Evolutionary conservation across 768 basidiomycete species (phyloP).

Genomic region (Porpolomopsis calyptriformis): DNA sequence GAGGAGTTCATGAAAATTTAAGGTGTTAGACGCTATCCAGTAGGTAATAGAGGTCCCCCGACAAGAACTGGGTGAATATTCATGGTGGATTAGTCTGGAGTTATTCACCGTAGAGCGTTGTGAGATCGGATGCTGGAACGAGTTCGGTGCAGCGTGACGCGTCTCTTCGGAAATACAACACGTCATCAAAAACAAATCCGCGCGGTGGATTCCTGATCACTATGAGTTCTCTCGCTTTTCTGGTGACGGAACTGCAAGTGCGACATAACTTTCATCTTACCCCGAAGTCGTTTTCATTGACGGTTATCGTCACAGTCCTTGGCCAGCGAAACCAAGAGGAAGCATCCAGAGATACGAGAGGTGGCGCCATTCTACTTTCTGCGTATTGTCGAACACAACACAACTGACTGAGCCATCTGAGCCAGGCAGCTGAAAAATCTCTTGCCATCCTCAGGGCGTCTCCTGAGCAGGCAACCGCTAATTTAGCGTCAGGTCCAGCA

Average conservation of each 20-base stretch:
- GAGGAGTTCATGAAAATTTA: too few species aligned
- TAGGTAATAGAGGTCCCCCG: too few species aligned
- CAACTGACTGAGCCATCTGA: conserved; percentile 14
- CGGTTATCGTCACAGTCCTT: conserved; percentile 45
- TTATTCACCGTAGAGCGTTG: too few species aligned
- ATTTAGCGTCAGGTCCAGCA: conserved; percentile 59
- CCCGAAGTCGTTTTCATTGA: conserved; percentile 14
- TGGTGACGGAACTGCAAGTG: conserved; percentile 69
- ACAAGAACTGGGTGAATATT: too few species aligned
- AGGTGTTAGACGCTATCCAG: too few species aligned
- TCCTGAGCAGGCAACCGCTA: conserved; percentile 66
- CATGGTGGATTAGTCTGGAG: too few species aligned
- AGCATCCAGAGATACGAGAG: conserved; percentile 90
- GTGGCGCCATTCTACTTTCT: conserved; percentile 34
- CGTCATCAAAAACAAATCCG: too few species aligned
- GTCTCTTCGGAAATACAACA: too few species aligned
- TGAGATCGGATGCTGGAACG: too few species aligned
- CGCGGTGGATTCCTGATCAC: too few species aligned
- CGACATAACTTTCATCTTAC: not conserved
- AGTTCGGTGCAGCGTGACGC: too few species aligned
- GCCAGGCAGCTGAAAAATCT: conserved; percentile 79
- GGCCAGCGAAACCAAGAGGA: conserved; percentile 78
- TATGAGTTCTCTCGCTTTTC: conserved; percentile 62
- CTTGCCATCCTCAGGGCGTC: conserved; percentile 70
- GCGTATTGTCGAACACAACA: conserved; percentile 1